A percentile compares a stretch with the other conserved stretches of the same genome.
These are phyloP conservation scores for Tuber borchii DNA, from an alignment of 495 filamentous ascomycete species.

Conservation along the genomic window DNA sequence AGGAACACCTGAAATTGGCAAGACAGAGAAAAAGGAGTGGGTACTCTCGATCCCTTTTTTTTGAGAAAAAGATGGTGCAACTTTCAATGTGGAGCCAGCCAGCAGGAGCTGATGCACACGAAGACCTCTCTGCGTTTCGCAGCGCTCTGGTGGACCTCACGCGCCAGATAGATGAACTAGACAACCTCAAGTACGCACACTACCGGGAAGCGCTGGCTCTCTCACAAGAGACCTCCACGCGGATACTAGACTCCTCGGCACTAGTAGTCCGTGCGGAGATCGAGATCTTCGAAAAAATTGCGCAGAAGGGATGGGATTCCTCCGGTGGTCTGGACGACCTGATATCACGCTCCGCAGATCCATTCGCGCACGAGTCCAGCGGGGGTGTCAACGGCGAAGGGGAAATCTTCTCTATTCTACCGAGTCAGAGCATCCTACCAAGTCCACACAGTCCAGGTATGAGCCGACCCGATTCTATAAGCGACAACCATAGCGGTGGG, in stretches of 20 bases:
- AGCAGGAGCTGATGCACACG: slow-evolving; percentile 33
- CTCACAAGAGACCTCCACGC: slow-evolving; percentile 53
- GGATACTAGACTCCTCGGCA: slow-evolving; percentile 57
- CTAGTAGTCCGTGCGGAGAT: slow-evolving; percentile 58
- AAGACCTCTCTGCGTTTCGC: slow-evolving; percentile 41
- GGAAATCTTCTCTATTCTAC: slow-evolving; percentile 40
- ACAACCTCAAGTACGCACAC: slow-evolving; percentile 53
- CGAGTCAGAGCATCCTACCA: slow-evolving; percentile 41
- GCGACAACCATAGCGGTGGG: slow-evolving; percentile 4
- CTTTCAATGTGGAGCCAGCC: slow-evolving; percentile 30
- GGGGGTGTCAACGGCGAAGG: slow-evolving; percentile 38
- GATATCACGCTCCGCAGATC: slow-evolving; percentile 54
- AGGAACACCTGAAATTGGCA: slow-evolving; percentile 55
- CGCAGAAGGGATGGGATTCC: slow-evolving; percentile 56
- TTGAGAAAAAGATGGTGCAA: slow-evolving; percentile 12
- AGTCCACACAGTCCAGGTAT: slow-evolving; percentile 37
- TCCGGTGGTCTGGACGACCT: slow-evolving; percentile 59
- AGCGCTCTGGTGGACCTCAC: slow-evolving; percentile 54
- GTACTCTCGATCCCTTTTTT: slow-evolving; percentile 35
- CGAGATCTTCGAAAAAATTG: slow-evolving; percentile 60
- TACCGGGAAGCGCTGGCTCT: slow-evolving; percentile 52
- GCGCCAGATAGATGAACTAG: slow-evolving; percentile 55
- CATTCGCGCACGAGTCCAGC: slow-evolving; percentile 52
- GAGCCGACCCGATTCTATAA: slow-evolving; percentile 31
- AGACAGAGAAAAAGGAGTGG: slow-evolving; percentile 49